These are phyloP conservation scores for Ophiostoma australiae DNA, from an alignment of 2,329 filamentous ascomycete genomes.

Conservation along the genomic window DNA sequence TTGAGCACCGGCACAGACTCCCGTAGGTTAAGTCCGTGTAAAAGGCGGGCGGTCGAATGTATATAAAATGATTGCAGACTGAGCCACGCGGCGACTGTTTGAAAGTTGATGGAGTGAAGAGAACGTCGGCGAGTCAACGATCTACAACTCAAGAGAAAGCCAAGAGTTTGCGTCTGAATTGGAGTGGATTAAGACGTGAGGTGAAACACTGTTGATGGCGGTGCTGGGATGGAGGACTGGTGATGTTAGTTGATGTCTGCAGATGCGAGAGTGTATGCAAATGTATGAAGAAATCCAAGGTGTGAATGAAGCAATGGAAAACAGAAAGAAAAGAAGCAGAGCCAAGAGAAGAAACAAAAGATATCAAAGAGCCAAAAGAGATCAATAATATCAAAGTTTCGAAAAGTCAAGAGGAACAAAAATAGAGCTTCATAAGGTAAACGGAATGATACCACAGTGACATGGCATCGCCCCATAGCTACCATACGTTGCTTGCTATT, in stretches of 20 bases:
- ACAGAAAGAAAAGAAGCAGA: not conserved
- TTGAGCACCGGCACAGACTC: not conserved
- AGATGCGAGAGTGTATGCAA: not conserved
- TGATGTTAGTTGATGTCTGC: slow-evolving; percentile 6
- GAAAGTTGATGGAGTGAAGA: not conserved
- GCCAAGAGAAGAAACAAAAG: slow-evolving; percentile 1
- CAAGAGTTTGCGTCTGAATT: not conserved
- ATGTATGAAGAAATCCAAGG: not conserved
- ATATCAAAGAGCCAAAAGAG: not conserved
- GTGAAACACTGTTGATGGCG: not conserved
- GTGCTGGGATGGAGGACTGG: not conserved
- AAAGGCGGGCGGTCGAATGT: not conserved
- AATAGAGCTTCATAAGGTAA: slow-evolving; percentile 15
- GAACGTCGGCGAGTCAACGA: not conserved
- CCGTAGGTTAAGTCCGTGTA: not conserved
- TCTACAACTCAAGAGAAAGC: slow-evolving; percentile 11
- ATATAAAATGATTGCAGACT: not conserved
- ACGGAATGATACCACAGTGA: slow-evolving; percentile 9
- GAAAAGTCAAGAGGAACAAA: not conserved
- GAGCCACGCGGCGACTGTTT: slow-evolving; percentile 14
- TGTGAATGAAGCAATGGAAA: not conserved
- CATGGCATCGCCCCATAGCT: slow-evolving; percentile 10
- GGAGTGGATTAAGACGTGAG: not conserved
- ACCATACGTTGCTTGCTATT: slow-evolving; percentile 2
- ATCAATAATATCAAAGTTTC: not conserved